Evolutionary conservation across 352 stramenopile species (phyloP), one percentile per base, ranked within the genome.

Genomic region (Thalassiosira exigua): DNA sequence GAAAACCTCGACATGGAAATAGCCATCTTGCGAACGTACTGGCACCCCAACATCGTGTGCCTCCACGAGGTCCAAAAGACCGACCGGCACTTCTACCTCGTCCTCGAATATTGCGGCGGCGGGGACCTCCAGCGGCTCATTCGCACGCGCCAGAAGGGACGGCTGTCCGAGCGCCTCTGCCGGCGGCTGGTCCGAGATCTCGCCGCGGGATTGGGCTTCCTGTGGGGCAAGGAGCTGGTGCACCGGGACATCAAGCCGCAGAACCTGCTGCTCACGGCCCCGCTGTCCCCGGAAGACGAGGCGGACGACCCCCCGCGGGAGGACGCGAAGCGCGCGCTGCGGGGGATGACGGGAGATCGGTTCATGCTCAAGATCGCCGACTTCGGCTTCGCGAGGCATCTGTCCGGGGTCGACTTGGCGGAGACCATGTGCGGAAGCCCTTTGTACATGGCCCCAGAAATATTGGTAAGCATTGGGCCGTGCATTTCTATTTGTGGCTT

Each of bases 181-280:
- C 90, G 94, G 51, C 97, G 97, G 62, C 96, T 98, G 74, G 91
- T 96, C 29, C 91, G 95, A 36, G 96, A 99, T 88, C 92, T 98
- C 53, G 83, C 96, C 33, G 90, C 92, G 14, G 96, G 96, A 12
- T 84, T 99, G 14, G 91, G 97, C 67, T 99, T 98, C 85, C 94
- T 98, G 72, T 97, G 98, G 86, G 91, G 89, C 17, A 82, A 98
- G 84, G 91, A 95, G 76, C 89, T 99, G 33, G 96, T 99, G 50
- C 97, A 99, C 75, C 82, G 97, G 41, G 97, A 99, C 86, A 97
- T 99, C 64, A 99, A 99, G 85, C 96, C 96, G 32, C 96, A 98
- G 77, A 99, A 99, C 77, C 75, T 99, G 51, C 81, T 99, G 53
- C 90, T 99, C 56, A 94, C 90, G 2, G 81, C 84, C 17, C 66